Evolutionary conservation across 352 stramenopile genomes (phyloP), one percentile per base, ranked within the genome.

Genomic region (Phytophthora macrochlamydospora): DNA sequence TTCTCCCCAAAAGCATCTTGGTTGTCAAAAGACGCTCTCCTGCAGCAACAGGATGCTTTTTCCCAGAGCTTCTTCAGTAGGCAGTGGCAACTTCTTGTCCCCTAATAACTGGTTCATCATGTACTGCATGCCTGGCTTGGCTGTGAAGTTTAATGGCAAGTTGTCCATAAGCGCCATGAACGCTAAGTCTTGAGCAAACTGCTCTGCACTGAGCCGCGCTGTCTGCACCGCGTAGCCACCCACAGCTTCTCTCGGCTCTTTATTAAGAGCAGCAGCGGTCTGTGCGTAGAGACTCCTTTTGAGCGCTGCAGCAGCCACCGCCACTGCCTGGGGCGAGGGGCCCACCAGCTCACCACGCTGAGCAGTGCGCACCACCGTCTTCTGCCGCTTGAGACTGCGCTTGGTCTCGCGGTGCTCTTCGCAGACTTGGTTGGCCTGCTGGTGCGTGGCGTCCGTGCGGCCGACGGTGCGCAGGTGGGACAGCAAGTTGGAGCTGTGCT

Each of bases 401-500:
- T 94, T 94, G 60, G 66, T 87, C 71, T 94, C 84, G 53, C 86
- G 84, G 54, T 94, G 80, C 52, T 94, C 83, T 51, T 94, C 86
- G 62, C 86, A 94, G 13, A 90, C 75, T n/a, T 70, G 71, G 43
- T 83, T 87, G 29, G 86, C 86, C 56, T 94, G 83, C 53, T 91
- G 83, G 67, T 94, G 86, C 30, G 69, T 82, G 3, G 75, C 28
- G 51, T 94, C 86, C 30, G 83, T 90, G 44, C 86, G 81, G 11
- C 86, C 86, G 6, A 81, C 79, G 3, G 86, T 94, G 63, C 86
- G 84, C 65, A 94, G 56, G 37, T 94, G 86, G 49, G 83, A 92
- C 28, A 94, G 74, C 52, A 94, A 66, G 56, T 94, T 94, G 60
- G 80, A 91, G 67, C 83, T 92, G 69, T 94, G 86, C 75, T 94